These are phyloP conservation scores for Penicillium paneum DNA, from an alignment of 2,329 filamentous ascomycete genomes.

Conservation along the genomic window DNA sequence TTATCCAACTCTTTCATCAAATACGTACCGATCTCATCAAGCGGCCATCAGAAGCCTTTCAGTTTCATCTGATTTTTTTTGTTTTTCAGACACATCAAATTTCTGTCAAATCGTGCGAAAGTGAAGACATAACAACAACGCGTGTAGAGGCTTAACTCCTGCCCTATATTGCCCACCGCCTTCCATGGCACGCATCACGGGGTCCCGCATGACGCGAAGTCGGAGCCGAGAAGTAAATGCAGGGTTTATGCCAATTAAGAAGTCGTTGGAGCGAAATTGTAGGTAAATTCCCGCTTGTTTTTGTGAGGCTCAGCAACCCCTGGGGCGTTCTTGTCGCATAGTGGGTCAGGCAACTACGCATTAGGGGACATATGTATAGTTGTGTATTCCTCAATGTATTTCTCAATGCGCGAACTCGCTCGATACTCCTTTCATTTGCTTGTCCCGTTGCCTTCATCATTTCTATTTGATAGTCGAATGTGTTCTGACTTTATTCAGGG, in stretches of 20 bases:
- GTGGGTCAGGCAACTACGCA: background rate
- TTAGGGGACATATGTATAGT: background rate
- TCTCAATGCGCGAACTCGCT: too few relatives aligned
- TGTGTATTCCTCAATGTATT: background rate
- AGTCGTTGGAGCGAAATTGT: background rate
- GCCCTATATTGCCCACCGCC: background rate
- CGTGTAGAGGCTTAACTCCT: background rate
- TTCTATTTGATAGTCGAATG: background rate
- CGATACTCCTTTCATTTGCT: background rate
- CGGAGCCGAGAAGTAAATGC: slow-evolving; percentile 36
- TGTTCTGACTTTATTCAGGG: slow-evolving; percentile 14
- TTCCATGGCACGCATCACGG: slow-evolving; percentile 1
- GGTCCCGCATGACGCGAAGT: slow-evolving; percentile 36
- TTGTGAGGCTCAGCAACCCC: background rate
- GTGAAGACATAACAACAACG: background rate
- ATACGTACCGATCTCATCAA: background rate
- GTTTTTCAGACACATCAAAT: background rate
- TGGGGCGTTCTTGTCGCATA: background rate
- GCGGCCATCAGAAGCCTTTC: background rate
- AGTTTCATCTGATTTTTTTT: background rate
- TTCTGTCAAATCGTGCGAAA: background rate
- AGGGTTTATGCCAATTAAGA: background rate
- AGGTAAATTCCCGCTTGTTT: background rate
- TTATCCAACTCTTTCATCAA: background rate
- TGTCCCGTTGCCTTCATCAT: background rate